Conservation (phyloP, 2,329 filamentous ascomycete genomes). For the Geosmithia putterillii region DNA sequence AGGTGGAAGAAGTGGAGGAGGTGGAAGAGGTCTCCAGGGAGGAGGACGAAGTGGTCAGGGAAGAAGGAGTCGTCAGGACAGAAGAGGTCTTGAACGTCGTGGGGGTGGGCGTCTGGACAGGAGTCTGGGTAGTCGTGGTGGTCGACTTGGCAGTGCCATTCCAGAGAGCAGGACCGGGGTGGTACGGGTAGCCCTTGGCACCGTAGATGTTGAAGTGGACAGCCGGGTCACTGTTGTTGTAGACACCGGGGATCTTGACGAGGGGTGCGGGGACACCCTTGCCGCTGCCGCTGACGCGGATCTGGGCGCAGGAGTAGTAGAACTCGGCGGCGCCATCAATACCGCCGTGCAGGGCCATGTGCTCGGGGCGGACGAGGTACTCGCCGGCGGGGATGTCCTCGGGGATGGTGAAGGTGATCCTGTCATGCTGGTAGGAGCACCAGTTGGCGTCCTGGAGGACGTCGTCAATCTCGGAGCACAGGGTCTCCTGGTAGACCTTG, state of each 20-base stretch:
- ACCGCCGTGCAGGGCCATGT: constrained; percentile 16
- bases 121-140: no score
- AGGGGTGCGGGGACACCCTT: constrained; percentile 8
- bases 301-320: constrained; percentile 13
- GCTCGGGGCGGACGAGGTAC: constrained; percentile 15
- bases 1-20: no score
- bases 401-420: constrained; percentile 11
- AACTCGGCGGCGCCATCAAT: constrained; percentile 17
- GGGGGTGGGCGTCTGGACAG: no score
- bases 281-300: constrained; percentile 8
- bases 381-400: constrained; percentile 8
- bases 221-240: constrained; percentile 13
- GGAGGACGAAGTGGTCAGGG: no score
- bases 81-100: no score
- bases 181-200: no score
- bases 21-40: no score
- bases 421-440: constrained; percentile 9
- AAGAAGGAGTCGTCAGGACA: no score
- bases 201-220: constrained; percentile 15
- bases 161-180: no score
- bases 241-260: constrained; percentile 15
- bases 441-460: constrained; percentile 13
- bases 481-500: constrained; percentile 15
- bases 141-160: no score
- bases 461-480: constrained; percentile 5